Evolutionary conservation across 2,329 filamentous ascomycete genomes (phyloP).

Genomic region (Grosmannia penicillata): DNA sequence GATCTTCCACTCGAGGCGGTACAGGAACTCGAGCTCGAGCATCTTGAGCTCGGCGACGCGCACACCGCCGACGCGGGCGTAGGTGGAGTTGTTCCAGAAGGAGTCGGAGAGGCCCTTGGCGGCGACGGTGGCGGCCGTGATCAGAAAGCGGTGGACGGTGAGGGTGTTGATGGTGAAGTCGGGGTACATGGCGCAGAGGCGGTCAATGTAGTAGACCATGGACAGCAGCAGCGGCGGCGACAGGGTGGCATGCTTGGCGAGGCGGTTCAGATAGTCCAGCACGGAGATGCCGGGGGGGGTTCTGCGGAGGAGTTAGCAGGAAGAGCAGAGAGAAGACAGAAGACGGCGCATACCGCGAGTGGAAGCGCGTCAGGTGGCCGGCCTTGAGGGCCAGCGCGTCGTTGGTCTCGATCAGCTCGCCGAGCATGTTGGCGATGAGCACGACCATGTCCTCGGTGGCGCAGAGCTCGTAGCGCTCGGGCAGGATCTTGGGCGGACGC

Average conservation of each 20-base stretch:
- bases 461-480: conserved; percentile 67
- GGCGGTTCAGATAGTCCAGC: conserved; percentile 77
- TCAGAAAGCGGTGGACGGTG: conserved; percentile 93
- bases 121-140: conserved; percentile 87
- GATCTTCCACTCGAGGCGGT: conserved; percentile 89
- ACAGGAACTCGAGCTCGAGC: conserved; percentile 84
- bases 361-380: conserved; percentile 82
- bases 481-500: conserved; percentile 42
- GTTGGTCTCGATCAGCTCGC: conserved; percentile 87
- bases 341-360: conserved; percentile 56
- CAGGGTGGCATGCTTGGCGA: conserved; percentile 87
- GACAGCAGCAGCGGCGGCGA: conserved; percentile 88
- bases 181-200: conserved; percentile 78
- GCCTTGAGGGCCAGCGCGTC: conserved; percentile 74
- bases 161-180: conserved; percentile 94
- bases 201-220: conserved; percentile 98
- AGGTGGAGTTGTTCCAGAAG: conserved; percentile 97
- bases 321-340: background rate
- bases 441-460: conserved; percentile 75
- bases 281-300: conserved; percentile 83
- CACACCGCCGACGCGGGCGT: conserved; percentile 85
- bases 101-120: conserved; percentile 92
- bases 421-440: conserved; percentile 86
- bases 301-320: conserved; percentile 16
- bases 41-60: conserved; percentile 79